A percentile compares a stretch with the other conserved stretches of the same genome.
Conservation (phyloP, 768 basidiomycete species). For the Serendipita sp. region DNA sequence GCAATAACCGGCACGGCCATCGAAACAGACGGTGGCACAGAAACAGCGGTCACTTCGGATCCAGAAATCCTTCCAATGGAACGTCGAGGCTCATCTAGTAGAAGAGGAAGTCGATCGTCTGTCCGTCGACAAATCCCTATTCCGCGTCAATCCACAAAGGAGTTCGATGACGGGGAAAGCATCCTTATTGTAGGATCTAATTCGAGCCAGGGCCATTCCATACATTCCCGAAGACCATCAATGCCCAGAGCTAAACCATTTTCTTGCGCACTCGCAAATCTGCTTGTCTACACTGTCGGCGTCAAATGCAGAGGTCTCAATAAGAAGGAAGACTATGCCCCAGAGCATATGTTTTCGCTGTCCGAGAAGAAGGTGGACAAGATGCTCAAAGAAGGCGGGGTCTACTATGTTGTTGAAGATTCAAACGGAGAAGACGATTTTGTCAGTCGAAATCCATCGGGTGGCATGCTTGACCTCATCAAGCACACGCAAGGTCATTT, state of each 20-base stretch:
- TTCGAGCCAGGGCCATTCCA: not conserved
- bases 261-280: slow-evolving; percentile 48
- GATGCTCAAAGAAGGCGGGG: not conserved
- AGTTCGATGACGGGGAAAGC: not conserved
- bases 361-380: slow-evolving; percentile 49
- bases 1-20: not conserved
- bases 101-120: not conserved
- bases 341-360: slow-evolving; percentile 83
- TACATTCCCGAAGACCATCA: not conserved
- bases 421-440: not conserved
- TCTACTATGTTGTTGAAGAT: not conserved
- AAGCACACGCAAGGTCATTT: slow-evolving; percentile 76
- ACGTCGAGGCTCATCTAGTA: not conserved
- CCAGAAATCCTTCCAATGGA: not conserved
- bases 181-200: not conserved
- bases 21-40: not conserved
- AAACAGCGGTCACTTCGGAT: not conserved
- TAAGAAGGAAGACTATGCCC: slow-evolving; percentile 67
- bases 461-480: slow-evolving; percentile 50
- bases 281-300: slow-evolving; percentile 88
- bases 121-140: not conserved
- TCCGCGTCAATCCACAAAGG: not conserved
- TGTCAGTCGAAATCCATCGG: not conserved
- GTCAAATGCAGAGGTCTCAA: slow-evolving; percentile 88
- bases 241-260: slow-evolving; percentile 44